Conservation (phyloP, 2,329 filamentous ascomycete genomes). For the Colletotrichum sublineola region DNA sequence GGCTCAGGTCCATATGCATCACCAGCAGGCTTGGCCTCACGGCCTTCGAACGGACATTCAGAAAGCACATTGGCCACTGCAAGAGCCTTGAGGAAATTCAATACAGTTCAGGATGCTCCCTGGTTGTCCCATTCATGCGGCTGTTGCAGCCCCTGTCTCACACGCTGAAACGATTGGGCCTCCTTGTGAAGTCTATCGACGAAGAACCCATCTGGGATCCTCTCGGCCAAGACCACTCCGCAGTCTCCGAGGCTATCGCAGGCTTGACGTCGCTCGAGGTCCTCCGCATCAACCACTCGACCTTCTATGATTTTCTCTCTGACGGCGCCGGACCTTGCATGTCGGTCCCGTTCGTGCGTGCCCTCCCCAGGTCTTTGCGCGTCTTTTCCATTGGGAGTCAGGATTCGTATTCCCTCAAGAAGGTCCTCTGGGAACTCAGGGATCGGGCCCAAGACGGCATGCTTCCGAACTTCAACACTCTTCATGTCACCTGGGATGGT, state of each 20-base stretch:
- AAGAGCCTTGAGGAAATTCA: not conserved
- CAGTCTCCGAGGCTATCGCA: not conserved
- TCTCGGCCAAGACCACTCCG: not conserved
- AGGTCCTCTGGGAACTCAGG: not conserved
- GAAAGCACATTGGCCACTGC: not conserved
- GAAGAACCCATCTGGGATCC: not conserved
- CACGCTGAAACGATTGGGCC: not conserved
- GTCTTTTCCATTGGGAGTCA: not conserved
- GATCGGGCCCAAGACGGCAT: not conserved
- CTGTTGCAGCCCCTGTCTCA: not conserved
- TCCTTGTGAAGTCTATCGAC: not conserved
- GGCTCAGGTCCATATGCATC: not conserved
- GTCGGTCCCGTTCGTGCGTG: not conserved
- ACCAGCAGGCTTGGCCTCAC: not conserved
- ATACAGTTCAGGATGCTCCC: not conserved
- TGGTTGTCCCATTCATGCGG: not conserved
- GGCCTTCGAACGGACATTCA: not conserved
- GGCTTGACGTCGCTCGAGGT: not conserved
- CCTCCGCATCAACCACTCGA: not conserved
- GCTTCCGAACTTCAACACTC: not conserved
- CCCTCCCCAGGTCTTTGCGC: not conserved
- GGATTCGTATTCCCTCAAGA: not conserved
- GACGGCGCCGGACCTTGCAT: not conserved
- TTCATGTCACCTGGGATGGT: not conserved
- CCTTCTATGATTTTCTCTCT: no score